phyloP scores from a whole-genome alignment of 257 asterid species.

The Perilla frutescens region DNA sequence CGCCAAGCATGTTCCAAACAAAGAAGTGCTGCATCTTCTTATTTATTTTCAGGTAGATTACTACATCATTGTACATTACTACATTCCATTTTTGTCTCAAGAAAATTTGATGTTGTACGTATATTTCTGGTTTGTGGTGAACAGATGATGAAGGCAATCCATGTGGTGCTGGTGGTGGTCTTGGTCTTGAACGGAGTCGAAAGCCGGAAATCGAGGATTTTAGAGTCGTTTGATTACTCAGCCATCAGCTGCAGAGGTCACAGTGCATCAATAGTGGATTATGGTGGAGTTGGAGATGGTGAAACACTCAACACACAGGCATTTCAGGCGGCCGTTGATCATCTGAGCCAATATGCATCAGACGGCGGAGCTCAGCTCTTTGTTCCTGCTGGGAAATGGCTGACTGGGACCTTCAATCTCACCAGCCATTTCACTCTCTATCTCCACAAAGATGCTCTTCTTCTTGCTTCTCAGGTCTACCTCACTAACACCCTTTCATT shows the following conservation, averaged over 20 bases:
- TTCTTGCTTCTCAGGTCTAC: conserved; percentile 82
- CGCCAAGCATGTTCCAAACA: conserved; percentile 27
- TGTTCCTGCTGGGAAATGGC: conserved; percentile 86
- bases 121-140: not conserved
- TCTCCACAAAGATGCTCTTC: conserved; percentile 72
- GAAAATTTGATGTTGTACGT: no score
- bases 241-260: conserved; percentile 74
- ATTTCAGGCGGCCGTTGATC: conserved; percentile 58
- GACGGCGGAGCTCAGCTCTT: conserved; percentile 77
- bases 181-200: conserved; percentile 41
- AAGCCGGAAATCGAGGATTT: conserved; percentile 45
- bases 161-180: conserved; percentile 26
- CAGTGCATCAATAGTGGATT: conserved; percentile 68
- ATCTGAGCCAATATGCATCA: conserved; percentile 55
- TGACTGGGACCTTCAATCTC: conserved; percentile 83
- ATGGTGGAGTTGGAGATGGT: conserved; percentile 86
- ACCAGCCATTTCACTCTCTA: conserved; percentile 86
- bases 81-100: not conserved
- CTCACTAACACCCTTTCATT: not conserved
- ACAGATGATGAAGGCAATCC: conserved; percentile 38
- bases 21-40: conserved; percentile 28
- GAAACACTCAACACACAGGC: conserved; percentile 68
- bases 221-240: conserved; percentile 49
- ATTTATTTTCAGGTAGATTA: conserved; percentile 37
- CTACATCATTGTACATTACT: not conserved